Evolutionary conservation across 768 basidiomycete species (phyloP).

Genomic region (Russula sp.): DNA sequence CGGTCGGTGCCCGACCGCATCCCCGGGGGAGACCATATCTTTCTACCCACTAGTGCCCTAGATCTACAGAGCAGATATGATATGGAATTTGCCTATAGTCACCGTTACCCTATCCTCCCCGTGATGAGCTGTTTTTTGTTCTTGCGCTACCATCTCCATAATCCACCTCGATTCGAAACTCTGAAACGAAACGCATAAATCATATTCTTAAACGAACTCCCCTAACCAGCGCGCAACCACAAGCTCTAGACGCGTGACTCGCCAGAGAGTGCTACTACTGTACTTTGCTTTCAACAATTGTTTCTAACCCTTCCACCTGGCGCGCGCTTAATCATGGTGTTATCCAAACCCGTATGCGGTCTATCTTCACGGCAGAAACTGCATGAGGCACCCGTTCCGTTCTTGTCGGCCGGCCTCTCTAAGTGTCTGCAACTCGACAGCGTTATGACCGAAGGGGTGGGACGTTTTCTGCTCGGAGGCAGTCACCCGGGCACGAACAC

Average conservation of each 20-base stretch:
- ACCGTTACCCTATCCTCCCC: background rate
- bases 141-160: background rate
- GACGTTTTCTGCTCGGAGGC: no score
- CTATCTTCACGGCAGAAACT: background rate
- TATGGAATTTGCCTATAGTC: constrained; percentile 4
- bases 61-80: constrained; percentile 14
- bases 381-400: constrained; percentile 11
- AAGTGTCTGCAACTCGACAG: background rate
- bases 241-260: background rate
- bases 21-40: constrained; percentile 4
- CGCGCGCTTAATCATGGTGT: background rate
- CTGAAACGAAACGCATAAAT: background rate
- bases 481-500: background rate
- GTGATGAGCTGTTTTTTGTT: background rate
- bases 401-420: background rate
- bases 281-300: no score
- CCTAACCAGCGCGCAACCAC: background rate
- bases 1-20: constrained; percentile 7
- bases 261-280: background rate
- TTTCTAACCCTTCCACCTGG: background rate
- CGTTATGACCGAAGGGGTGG: background rate
- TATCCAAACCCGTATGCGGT: background rate
- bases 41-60: constrained; percentile 3
- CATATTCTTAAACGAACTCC: background rate
- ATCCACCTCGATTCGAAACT: background rate